phyloP scores from a whole-genome alignment of 2,329 filamentous ascomycete genomes.

The Colletotrichum caudatum region DNA sequence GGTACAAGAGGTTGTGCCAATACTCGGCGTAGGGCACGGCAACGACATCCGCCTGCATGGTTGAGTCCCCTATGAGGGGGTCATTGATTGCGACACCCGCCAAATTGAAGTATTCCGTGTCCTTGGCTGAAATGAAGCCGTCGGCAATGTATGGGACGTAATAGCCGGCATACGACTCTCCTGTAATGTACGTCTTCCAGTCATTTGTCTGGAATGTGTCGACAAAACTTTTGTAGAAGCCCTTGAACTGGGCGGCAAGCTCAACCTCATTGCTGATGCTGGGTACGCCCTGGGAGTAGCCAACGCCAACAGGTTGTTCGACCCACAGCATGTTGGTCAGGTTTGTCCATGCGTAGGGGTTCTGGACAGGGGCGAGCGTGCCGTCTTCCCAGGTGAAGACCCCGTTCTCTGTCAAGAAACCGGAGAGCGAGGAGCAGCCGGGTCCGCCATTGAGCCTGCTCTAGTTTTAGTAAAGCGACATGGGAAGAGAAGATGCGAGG shows the following conservation, averaged over 20 bases:
- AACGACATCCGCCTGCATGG: conserved; percentile 59
- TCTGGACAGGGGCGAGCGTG: conserved; percentile 72
- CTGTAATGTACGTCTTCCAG: conserved; percentile 79
- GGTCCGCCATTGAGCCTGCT: conserved; percentile 48
- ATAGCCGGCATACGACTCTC: conserved; percentile 75
- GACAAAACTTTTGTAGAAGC: conserved; percentile 84
- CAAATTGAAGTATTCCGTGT: conserved; percentile 76
- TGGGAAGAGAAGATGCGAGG: accelerated
- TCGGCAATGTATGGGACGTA: conserved; percentile 80
- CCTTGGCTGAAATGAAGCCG: conserved; percentile 75
- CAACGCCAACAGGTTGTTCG: conserved; percentile 76
- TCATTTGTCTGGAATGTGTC: conserved; percentile 75
- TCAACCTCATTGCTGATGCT: conserved; percentile 76
- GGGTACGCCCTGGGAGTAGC: conserved; percentile 74
- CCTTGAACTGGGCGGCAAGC: conserved; percentile 78
- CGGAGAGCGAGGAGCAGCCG: conserved; percentile 72
- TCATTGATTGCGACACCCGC: conserved; percentile 80
- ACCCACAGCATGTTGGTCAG: conserved; percentile 83
- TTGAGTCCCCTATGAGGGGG: conserved; percentile 70
- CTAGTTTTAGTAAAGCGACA: not conserved
- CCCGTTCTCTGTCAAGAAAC: conserved; percentile 81
- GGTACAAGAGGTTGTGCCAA: conserved; percentile 69
- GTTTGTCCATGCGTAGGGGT: conserved; percentile 79
- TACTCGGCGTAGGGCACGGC: conserved; percentile 71
- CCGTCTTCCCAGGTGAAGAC: conserved; percentile 79